phyloP scores from a whole-genome alignment of 768 basidiomycete genomes.

The Psilocybe subaeruginosa region DNA sequence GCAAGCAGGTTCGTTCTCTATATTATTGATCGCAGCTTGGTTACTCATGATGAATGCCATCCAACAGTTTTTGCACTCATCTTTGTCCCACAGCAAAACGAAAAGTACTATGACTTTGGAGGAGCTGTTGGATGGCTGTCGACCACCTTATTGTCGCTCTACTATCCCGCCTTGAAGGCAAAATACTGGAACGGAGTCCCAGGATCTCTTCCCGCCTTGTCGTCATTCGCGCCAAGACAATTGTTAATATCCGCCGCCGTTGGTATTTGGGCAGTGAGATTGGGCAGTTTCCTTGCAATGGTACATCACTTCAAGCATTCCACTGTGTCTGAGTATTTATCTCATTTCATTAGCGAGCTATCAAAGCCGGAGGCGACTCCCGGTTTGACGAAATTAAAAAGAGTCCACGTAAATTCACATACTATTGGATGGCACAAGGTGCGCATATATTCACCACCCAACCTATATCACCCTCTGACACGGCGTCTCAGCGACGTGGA shows the following conservation, averaged over 20 bases:
- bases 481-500: slow-evolving; percentile 56
- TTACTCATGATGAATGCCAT: not conserved
- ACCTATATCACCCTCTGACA: not conserved
- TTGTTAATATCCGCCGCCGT: slow-evolving; percentile 59
- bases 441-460: slow-evolving; percentile 1
- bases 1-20: slow-evolving; percentile 43
- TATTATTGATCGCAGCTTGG: not conserved
- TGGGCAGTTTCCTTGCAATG: slow-evolving; percentile 61
- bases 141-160: slow-evolving; percentile 61
- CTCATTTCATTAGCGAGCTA: slow-evolving; percentile 29
- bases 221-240: slow-evolving; percentile 62
- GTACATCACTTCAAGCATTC: slow-evolving; percentile 33
- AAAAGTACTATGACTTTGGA: slow-evolving; percentile 68
- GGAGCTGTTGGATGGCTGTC: slow-evolving; percentile 71
- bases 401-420: slow-evolving; percentile 46
- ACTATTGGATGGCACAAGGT: slow-evolving; percentile 68
- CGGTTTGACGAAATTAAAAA: slow-evolving; percentile 62
- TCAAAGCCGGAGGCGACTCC: slow-evolving; percentile 64
- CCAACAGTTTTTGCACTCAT: slow-evolving; percentile 54
- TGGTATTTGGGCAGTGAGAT: slow-evolving; percentile 61
- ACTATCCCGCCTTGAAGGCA: slow-evolving; percentile 58
- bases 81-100: slow-evolving; percentile 67
- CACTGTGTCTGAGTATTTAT: not conserved
- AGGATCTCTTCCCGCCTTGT: slow-evolving; percentile 41
- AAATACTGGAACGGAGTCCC: slow-evolving; percentile 45